A percentile compares a stretch with the other conserved stretches of the same genome.
These are phyloP conservation scores for Graphilbum ipis-grandicollis DNA, from an alignment of 2,329 filamentous ascomycete species.

Conservation along the genomic window DNA sequence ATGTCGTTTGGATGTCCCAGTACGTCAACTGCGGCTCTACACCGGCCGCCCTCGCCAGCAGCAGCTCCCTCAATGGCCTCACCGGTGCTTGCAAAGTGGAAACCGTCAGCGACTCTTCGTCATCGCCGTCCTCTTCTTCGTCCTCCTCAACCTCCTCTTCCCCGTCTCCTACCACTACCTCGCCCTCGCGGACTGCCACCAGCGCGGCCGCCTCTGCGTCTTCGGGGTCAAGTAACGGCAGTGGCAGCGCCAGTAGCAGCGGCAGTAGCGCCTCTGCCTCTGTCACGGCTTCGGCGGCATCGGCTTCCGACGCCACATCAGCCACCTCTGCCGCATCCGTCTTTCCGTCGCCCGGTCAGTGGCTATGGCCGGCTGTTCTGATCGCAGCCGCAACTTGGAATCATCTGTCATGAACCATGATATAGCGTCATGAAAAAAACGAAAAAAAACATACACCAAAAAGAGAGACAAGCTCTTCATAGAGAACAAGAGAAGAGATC, in stretches of 20 bases:
- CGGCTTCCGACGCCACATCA: background rate
- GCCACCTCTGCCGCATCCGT: background rate
- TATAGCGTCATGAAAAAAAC: too few species aligned
- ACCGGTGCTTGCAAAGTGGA: constrained; percentile 6
- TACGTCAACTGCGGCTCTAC: constrained; percentile 32
- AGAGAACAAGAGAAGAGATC: too few species aligned
- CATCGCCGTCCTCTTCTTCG: background rate
- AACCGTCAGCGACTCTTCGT: background rate
- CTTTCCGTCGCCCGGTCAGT: background rate
- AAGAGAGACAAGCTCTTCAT: too few species aligned
- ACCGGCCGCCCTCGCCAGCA: constrained; percentile 17
- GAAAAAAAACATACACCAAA: too few species aligned
- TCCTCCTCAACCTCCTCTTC: background rate
- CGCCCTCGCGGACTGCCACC: background rate
- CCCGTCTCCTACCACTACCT: background rate
- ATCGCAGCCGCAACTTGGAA: too few species aligned
- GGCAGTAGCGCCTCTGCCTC: background rate
- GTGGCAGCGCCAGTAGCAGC: background rate
- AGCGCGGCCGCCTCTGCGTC: background rate
- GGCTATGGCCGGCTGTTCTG: too few species aligned
- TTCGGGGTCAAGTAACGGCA: background rate
- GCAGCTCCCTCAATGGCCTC: constrained; percentile 5
- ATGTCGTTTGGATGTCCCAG: constrained; percentile 30
- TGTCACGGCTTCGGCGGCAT: background rate
- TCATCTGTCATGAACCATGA: too few species aligned